Evolutionary conservation across 2,329 filamentous ascomycete species (phyloP).

Genomic region (Penicillium palitans): DNA sequence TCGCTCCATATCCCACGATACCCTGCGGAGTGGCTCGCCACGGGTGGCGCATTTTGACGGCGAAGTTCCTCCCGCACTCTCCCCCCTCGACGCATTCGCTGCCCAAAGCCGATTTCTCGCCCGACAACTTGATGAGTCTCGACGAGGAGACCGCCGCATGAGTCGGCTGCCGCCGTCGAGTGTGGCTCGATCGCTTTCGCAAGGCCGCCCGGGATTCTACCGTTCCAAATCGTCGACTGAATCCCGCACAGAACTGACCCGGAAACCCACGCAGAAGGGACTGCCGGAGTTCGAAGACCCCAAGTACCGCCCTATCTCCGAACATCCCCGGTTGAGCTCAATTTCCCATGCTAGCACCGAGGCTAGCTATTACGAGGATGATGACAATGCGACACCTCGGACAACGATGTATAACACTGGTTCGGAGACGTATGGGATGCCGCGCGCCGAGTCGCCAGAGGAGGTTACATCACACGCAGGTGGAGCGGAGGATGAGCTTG

Average conservation of each 20-base stretch:
- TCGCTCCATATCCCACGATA: constrained; percentile 58
- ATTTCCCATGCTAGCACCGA: constrained; percentile 45
- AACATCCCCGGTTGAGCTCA: constrained; percentile 73
- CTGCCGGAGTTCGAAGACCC: constrained; percentile 47
- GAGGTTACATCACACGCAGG: constrained; percentile 22
- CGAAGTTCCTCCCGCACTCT: constrained; percentile 79
- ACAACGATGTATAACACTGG: constrained; percentile 22
- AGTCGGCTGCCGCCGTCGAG: constrained; percentile 83
- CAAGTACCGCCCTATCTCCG: constrained; percentile 64
- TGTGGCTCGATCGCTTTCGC: constrained; percentile 76
- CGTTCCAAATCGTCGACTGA: constrained; percentile 68
- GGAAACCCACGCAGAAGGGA: constrained; percentile 42
- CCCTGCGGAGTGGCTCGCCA: constrained; percentile 63
- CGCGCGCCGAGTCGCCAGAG: constrained; percentile 38
- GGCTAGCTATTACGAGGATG: constrained; percentile 32
- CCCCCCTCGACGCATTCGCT: constrained; percentile 92
- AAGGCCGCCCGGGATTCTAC: constrained; percentile 77
- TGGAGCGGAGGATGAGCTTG: constrained; percentile 18
- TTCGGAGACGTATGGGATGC: constrained; percentile 25
- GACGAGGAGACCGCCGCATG: constrained; percentile 72
- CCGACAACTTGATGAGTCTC: constrained; percentile 78
- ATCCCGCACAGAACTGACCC: constrained; percentile 33
- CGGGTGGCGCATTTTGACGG: constrained; percentile 71
- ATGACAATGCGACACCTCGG: constrained; percentile 37
- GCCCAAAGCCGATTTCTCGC: constrained; percentile 86